Conservation (phyloP, 768 basidiomycete genomes). For the Pulveroboletus sp. region DNA sequence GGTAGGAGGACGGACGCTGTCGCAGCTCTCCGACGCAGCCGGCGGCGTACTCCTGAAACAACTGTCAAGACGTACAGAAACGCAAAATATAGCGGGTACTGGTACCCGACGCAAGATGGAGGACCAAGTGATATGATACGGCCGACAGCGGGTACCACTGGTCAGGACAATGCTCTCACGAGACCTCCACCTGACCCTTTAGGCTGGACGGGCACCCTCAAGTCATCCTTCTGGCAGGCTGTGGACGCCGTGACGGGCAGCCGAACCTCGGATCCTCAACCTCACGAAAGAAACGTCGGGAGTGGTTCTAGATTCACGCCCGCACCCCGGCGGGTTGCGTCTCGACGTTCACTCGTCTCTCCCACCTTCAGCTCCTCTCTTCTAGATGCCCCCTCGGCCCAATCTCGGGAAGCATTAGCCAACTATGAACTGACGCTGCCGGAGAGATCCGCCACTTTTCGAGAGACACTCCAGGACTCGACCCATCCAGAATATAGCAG, state of each 20-base stretch:
- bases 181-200: constrained; percentile 13
- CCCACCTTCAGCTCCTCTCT: neutral
- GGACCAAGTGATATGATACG: neutral
- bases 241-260: constrained; percentile 48
- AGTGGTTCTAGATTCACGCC: constrained; percentile 20
- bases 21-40: constrained; percentile 17
- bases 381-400: neutral
- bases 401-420: neutral
- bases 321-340: constrained; percentile 14
- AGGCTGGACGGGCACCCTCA: constrained; percentile 41
- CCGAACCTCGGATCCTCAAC: constrained; percentile 22
- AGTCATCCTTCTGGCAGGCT: constrained; percentile 42
- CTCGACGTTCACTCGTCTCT: constrained; percentile 12
- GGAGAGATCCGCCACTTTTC: neutral
- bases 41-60: constrained; percentile 4
- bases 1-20: constrained; percentile 26
- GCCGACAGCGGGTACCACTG: neutral
- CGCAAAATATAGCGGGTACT: constrained; percentile 12
- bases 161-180: neutral
- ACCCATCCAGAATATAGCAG: neutral
- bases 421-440: neutral
- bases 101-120: constrained; percentile 5
- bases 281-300: neutral
- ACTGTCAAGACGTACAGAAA: constrained; percentile 7
- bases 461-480: neutral